Evolutionary conservation across 2,329 filamentous ascomycete species (phyloP).

Genomic region (Colletotrichum cordylinicola): DNA sequence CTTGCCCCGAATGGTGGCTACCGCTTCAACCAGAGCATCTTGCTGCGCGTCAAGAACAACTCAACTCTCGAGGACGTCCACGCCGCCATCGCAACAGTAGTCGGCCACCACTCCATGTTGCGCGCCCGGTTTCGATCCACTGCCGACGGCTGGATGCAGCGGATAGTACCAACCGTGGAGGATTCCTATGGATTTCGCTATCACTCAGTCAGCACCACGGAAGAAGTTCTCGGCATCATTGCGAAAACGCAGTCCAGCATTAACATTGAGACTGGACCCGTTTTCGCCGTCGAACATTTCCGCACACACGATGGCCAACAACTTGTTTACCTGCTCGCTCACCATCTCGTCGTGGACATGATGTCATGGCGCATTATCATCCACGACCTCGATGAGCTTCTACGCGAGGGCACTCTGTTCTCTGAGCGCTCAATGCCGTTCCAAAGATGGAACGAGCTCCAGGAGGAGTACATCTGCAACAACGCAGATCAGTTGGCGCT

Average conservation of each 20-base stretch:
- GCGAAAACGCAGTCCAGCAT: constrained; percentile 48
- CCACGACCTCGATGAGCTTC: constrained; percentile 54
- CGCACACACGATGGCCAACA: constrained; percentile 50
- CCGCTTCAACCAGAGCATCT: constrained; percentile 57
- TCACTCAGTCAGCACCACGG: constrained; percentile 43
- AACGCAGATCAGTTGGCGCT: constrained; percentile 33
- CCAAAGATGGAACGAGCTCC: constrained; percentile 54
- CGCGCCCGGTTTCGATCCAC: constrained; percentile 48
- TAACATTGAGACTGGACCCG: constrained; percentile 54
- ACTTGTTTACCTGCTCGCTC: constrained; percentile 54
- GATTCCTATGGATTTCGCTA: constrained; percentile 51
- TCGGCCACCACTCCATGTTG: constrained; percentile 58
- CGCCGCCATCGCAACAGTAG: constrained; percentile 53
- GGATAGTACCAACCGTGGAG: constrained; percentile 42
- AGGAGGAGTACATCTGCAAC: constrained; percentile 41
- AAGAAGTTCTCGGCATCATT: constrained; percentile 46
- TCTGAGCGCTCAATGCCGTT: constrained; percentile 53
- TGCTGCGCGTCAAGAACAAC: constrained; percentile 49
- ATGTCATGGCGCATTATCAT: constrained; percentile 57
- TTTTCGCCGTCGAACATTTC: constrained; percentile 56
- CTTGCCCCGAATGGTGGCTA: constrained; percentile 39
- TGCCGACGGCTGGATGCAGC: constrained; percentile 51
- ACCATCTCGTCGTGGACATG: constrained; percentile 58
- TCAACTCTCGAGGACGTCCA: constrained; percentile 49
- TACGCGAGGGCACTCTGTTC: constrained; percentile 48